These are phyloP conservation scores for Rhododendron ovatum DNA, from an alignment of 148 eudicot genomes.

Conservation along the genomic window DNA sequence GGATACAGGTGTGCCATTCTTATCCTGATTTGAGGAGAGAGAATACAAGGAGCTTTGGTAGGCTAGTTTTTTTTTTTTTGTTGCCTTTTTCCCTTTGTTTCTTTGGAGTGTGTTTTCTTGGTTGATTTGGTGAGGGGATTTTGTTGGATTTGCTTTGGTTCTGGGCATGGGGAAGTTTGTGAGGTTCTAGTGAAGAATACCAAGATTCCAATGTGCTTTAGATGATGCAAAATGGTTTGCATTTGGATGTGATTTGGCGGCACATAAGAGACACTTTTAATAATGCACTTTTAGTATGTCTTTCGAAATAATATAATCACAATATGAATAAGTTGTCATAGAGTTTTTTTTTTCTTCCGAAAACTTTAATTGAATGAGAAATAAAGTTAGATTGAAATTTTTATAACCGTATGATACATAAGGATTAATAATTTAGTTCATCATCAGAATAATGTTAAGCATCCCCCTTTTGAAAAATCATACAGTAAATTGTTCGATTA, in stretches of 20 bases:
- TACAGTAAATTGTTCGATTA: too few relatives aligned
- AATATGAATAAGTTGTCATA: too few relatives aligned
- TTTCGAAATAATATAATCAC: too few relatives aligned
- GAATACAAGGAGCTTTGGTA: neutral
- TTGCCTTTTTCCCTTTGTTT: neutral
- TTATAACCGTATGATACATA: too few relatives aligned
- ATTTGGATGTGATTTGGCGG: conserved; percentile 1
- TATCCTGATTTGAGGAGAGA: conserved; percentile 11
- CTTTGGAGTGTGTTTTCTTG: conserved; percentile 22
- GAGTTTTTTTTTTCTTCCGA: too few relatives aligned
- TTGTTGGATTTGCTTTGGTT: neutral
- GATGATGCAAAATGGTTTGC: conserved; percentile 12
- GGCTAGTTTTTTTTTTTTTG: neutral
- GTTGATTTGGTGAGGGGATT: neutral
- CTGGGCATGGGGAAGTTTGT: conserved; percentile 11
- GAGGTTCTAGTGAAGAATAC: conserved; percentile 14
- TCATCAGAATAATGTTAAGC: too few relatives aligned
- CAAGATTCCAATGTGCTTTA: conserved; percentile 17
- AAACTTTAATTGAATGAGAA: too few relatives aligned
- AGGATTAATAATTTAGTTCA: too few relatives aligned
- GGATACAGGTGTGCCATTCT: conserved; percentile 13
- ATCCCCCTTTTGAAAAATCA: too few relatives aligned
- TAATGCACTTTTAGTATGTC: too few relatives aligned
- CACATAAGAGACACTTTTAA: neutral
- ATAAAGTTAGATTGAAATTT: neutral